These are phyloP conservation scores for Aspergillus nidulans DNA, from an alignment of 495 filamentous ascomycete species.

Conservation along the genomic window DNA sequence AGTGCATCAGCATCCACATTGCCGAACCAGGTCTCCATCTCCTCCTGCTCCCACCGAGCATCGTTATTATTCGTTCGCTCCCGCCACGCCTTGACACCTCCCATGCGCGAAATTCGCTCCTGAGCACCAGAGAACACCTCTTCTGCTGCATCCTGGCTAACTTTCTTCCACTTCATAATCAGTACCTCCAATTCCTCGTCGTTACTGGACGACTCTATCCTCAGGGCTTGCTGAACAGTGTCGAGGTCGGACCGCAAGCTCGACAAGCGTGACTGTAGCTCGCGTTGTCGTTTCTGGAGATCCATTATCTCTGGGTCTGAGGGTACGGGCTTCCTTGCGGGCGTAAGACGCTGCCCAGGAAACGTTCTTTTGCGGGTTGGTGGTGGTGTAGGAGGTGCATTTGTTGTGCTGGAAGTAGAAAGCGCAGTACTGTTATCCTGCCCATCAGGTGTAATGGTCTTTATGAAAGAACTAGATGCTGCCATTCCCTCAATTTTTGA, in stretches of 20 bases:
- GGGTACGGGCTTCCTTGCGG: constrained; percentile 9
- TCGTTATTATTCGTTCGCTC: constrained; percentile 39
- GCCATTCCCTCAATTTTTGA: constrained; percentile 8
- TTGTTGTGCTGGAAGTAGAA: background rate
- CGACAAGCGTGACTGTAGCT: constrained; percentile 30
- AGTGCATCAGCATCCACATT: constrained; percentile 7
- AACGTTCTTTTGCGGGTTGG: constrained; percentile 12
- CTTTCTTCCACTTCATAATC: constrained; percentile 43
- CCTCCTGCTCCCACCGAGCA: constrained; percentile 30
- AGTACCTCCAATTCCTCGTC: constrained; percentile 46
- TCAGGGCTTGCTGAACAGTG: constrained; percentile 45
- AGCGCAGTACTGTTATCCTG: background rate
- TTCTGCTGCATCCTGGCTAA: constrained; percentile 49
- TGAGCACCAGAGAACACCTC: constrained; percentile 43
- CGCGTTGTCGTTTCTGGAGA: constrained; percentile 18
- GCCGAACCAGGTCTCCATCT: constrained; percentile 20
- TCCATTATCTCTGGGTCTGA: constrained; percentile 18
- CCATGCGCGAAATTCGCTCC: constrained; percentile 47
- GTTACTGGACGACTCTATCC: constrained; percentile 40
- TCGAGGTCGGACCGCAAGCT: constrained; percentile 40
- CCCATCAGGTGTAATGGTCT: background rate
- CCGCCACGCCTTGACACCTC: constrained; percentile 53
- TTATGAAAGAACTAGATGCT: background rate
- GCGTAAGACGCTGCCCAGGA: background rate
- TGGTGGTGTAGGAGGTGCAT: background rate